Percentiles rank a stretch among this genome's conserved stretches.
phyloP scores from a whole-genome alignment of 306 rosid species.

The Prunus dulcis region DNA sequence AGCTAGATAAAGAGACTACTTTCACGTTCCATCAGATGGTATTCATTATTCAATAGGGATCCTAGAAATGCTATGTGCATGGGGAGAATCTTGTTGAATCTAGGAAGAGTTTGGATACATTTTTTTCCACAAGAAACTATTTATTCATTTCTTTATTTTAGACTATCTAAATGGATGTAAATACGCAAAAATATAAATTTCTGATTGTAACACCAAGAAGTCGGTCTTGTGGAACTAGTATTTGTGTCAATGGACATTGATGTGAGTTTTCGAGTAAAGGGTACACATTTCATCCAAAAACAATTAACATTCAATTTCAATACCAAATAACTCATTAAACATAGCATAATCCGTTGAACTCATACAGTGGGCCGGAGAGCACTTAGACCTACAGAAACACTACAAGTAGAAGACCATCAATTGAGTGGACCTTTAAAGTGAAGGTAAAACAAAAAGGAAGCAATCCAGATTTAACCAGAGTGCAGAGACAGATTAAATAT shows the following conservation, averaged over 20 bases:
- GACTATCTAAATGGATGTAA: background rate
- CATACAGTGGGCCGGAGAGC: background rate
- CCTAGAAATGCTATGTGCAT: too few species aligned
- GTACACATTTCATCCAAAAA: background rate
- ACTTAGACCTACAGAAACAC: slow-evolving; percentile 6
- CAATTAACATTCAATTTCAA: background rate
- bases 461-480: background rate
- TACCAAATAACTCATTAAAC: background rate
- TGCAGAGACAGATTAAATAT: background rate
- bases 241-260: background rate
- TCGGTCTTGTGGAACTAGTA: background rate
- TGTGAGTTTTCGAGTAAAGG: background rate
- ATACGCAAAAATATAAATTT: background rate
- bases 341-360: background rate
- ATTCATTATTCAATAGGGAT: background rate
- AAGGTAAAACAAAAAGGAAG: background rate
- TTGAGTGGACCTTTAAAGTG: background rate
- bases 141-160: background rate
- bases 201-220: background rate
- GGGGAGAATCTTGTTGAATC: background rate
- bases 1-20: slow-evolving; percentile 15
- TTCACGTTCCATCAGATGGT: background rate
- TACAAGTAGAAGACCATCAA: background rate
- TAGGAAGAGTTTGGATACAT: background rate
- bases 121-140: background rate